Conservation (phyloP, 768 basidiomycete genomes). For the Macrolepiota fuliginosa region DNA sequence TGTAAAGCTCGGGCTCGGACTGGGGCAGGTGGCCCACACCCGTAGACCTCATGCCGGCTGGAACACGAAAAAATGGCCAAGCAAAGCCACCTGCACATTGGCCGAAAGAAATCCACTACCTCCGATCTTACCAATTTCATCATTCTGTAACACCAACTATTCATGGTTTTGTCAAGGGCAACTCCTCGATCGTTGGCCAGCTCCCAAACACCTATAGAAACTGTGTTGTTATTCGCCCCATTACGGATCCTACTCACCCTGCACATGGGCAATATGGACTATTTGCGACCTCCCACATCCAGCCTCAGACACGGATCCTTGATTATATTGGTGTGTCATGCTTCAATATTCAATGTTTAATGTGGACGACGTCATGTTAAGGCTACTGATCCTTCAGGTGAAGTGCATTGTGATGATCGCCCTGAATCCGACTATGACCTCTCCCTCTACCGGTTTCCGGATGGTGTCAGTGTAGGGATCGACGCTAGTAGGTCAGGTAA, state of each 20-base stretch:
- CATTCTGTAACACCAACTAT: conserved; percentile 28
- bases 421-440: conserved; percentile 84
- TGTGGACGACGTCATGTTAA: neutral
- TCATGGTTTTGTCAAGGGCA: conserved; percentile 35
- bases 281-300: conserved; percentile 74
- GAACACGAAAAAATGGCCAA: neutral
- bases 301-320: conserved; percentile 62
- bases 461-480: conserved; percentile 65
- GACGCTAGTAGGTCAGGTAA: conserved; percentile 80
- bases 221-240: conserved; percentile 50
- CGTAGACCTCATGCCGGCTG: neutral
- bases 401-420: conserved; percentile 79
- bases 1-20: neutral
- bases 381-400: conserved; percentile 39
- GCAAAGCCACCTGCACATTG: conserved; percentile 3
- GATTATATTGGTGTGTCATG: conserved; percentile 58
- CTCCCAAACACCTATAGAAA: conserved; percentile 23
- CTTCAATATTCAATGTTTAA: neutral
- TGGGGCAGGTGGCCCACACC: neutral
- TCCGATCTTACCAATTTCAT: conserved; percentile 11
- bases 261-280: conserved; percentile 78
- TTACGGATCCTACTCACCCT: conserved; percentile 63
- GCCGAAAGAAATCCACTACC: conserved; percentile 6
- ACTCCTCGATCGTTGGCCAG: conserved; percentile 13
- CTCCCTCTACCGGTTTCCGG: conserved; percentile 61